Base-by-base conservation (phyloP, 1,139 yeast genomes). In the Pichia sp. region DNA sequence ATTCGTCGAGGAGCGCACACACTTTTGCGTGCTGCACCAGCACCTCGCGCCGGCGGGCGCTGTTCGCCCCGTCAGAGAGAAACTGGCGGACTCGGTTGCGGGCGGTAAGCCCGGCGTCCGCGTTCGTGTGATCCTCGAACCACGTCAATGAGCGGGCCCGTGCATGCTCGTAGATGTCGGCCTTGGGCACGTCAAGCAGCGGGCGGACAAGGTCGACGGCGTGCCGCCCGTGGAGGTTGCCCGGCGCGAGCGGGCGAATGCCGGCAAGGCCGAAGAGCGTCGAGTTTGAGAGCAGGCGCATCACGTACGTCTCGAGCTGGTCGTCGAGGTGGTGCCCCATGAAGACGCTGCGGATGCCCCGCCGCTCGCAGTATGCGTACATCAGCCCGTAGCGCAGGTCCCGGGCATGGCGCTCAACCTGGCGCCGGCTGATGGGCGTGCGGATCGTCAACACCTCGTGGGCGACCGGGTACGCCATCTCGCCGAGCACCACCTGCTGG, bases 281-380 rank as follows among this genome's bases (percentile, higher is more conserved):
- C 20, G 88, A 81, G 45, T 82, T 79, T 31, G 73, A 71, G 29
- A 74, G 67, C 46, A 85, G 69, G 44, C 95, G 68, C 66, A 83
- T 75, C 27, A 85, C 61, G 61, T 80, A 82, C 0, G 95, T 86
- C 63, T 88, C 96, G 12, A 85, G 57, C 63, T 85, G 91, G 65
- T 88, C 96, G 64, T 87, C 83, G 51, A 74, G 64, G 61, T 83
- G 87, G 64, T 88, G 96, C 0, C 87, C 96, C 51, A 84, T 71
- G 48, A 83, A 67, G 9, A 87, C 58, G 38, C 74, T 64, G 0
- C 65, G 46, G 0, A 60, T 17, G 71, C 69, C 0, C 59, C 71
- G 5, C 64, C 59, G 1, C 58, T 58, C 1, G 65, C 60, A 60
- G 84, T 81, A 3, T 69, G 68, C 50, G 2, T 64, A 61, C 27